Evolutionary conservation across 2,329 filamentous ascomycete genomes (phyloP).

Genomic region (Sporothrix curviconia): DNA sequence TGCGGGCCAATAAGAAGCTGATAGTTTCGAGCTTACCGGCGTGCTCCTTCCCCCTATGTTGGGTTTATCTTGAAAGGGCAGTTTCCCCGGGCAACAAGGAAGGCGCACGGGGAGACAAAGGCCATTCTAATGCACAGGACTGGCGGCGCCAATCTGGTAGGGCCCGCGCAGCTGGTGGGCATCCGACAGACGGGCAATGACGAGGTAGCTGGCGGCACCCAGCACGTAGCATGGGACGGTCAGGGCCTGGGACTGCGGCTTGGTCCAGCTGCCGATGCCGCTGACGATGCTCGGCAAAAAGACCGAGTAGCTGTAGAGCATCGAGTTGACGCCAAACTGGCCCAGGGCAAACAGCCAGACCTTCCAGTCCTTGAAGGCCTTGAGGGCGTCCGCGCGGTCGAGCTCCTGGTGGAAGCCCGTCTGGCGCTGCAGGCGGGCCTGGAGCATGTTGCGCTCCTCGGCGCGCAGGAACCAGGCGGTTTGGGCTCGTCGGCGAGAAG

Average conservation of each 20-base stretch:
- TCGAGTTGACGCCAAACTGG: slow-evolving; percentile 56
- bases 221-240: slow-evolving; percentile 63
- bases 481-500: not conserved
- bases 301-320: slow-evolving; percentile 61
- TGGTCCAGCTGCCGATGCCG: slow-evolving; percentile 50
- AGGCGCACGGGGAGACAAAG: slow-evolving; percentile 2
- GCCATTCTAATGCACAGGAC: slow-evolving; percentile 42
- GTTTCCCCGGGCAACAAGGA: slow-evolving; percentile 8
- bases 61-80: slow-evolving; percentile 11
- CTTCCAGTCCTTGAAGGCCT: slow-evolving; percentile 52
- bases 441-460: not conserved
- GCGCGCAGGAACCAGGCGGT: not conserved
- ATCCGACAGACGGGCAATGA: slow-evolving; percentile 52
- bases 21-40: slow-evolving; percentile 9
- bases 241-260: slow-evolving; percentile 51
- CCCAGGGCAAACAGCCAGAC: slow-evolving; percentile 54
- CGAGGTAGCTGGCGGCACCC: slow-evolving; percentile 55
- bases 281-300: slow-evolving; percentile 65
- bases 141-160: slow-evolving; percentile 45
- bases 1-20: slow-evolving; percentile 11
- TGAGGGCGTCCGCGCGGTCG: slow-evolving; percentile 45
- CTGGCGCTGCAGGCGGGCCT: slow-evolving; percentile 3
- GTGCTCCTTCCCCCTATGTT: slow-evolving; percentile 7
- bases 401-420: slow-evolving; percentile 28
- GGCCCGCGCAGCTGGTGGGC: slow-evolving; percentile 49